Evolutionary conservation across 768 basidiomycete species (phyloP).

Genomic region (Suillus weaverae): DNA sequence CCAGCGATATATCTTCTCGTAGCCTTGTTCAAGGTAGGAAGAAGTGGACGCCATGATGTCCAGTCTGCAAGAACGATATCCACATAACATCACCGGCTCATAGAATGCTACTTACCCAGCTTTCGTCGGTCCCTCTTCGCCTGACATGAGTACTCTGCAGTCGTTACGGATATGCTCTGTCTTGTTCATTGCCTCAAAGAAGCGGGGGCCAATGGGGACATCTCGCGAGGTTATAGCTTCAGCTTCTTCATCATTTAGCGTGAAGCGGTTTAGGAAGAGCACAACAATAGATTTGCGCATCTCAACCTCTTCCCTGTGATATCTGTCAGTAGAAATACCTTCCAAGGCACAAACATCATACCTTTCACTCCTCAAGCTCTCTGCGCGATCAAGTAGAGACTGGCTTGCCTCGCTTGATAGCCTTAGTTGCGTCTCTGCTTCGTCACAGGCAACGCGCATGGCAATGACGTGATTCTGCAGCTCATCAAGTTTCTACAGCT

Average conservation of each 20-base stretch:
- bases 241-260: slow-evolving; percentile 70
- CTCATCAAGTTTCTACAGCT: slow-evolving; percentile 73
- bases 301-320: slow-evolving; percentile 63
- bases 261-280: slow-evolving; percentile 84
- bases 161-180: slow-evolving; percentile 80
- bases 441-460: slow-evolving; percentile 83
- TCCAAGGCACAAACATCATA: slow-evolving; percentile 28
- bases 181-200: slow-evolving; percentile 89
- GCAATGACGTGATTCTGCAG: slow-evolving; percentile 74
- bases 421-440: slow-evolving; percentile 75
- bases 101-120: slow-evolving; percentile 56
- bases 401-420: slow-evolving; percentile 77
- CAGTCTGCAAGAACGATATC: slow-evolving; percentile 46
- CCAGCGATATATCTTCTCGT: slow-evolving; percentile 87
- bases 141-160: slow-evolving; percentile 83
- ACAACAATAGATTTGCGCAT: slow-evolving; percentile 71
- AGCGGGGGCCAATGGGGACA: slow-evolving; percentile 65
- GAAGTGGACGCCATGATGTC: slow-evolving; percentile 89
- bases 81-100: background rate
- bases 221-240: slow-evolving; percentile 78
- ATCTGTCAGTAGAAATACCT: background rate
- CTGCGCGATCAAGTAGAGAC: slow-evolving; percentile 79
- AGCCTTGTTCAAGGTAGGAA: slow-evolving; percentile 82
- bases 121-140: slow-evolving; percentile 75
- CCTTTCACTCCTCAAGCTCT: slow-evolving; percentile 73